Base-by-base conservation (phyloP, 2,329 filamentous ascomycete genomes). In the Penicillium sp. region DNA sequence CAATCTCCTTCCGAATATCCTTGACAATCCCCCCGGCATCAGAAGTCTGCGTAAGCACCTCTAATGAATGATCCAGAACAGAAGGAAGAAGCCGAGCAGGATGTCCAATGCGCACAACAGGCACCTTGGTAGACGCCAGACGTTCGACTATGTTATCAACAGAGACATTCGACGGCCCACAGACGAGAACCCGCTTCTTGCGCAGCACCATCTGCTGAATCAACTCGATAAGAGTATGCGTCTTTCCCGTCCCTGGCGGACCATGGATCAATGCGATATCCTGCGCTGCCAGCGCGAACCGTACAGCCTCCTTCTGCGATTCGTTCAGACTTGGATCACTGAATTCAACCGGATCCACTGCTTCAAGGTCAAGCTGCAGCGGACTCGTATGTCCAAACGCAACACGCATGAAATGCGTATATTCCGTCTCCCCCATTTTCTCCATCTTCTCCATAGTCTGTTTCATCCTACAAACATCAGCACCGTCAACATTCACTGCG, bases 101-200 rank as follows among this genome's bases (percentile, higher is more conserved):
- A 69, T 99, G 93, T 1, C 93, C 93, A 0, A 99, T 81, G 1
- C 93, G 86, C 30, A 97, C 80, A 61, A 97, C 89, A 0, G 89
- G 86, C 1, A 96, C 78, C 63, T 89, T 90, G 68, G 91, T 87
- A 0, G 88, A 83, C 2, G 90, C 83, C 1, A 97, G 80, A 7
- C 93, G 84, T 71, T 99, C 93, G 8, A 96, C 91, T 50, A 99
- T 95, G 65, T 99, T 99, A 78, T 99, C 93, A 1, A 99, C 93
- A 0, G 89, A 93, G 60, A 99, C 91, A 67, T 99, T 99, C 27
- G 89, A 95, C 0, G 93, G 93, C 0, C 92, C 93, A 63, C 93
- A 97, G n/a, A 97, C 92, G 1, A 97, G 78, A 10, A 97, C 77
- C 1, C 90, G 82, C 46, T 85, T 79, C 29, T 83, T 80, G 19